These are phyloP conservation scores for Lasiodiplodia sp. DNA, from an alignment of 2,329 filamentous ascomycete species.

Conservation along the genomic window DNA sequence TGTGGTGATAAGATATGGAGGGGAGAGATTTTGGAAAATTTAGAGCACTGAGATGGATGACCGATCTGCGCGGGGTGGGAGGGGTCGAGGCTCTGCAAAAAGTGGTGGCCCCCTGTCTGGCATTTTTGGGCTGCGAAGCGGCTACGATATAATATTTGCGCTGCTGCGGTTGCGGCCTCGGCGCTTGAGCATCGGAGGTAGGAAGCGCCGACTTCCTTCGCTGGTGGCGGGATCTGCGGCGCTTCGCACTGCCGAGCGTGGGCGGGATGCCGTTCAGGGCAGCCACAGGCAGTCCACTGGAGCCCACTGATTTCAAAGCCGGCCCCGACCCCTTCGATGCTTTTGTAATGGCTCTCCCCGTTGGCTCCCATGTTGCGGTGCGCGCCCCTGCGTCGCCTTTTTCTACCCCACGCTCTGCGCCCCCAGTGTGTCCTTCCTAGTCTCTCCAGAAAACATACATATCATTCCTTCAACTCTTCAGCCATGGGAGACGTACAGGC, in stretches of 20 bases:
- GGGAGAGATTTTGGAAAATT: constrained; percentile 28
- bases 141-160: neutral
- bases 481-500: constrained; percentile 3
- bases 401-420: constrained; percentile 2
- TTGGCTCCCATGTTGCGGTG: constrained; percentile 5
- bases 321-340: neutral
- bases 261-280: constrained; percentile 3
- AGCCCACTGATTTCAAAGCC: constrained; percentile 20
- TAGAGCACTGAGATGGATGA: constrained; percentile 26
- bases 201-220: neutral
- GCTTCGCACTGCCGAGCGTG: constrained; percentile 12
- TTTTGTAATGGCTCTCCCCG: neutral
- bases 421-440: neutral
- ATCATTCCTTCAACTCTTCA: neutral
- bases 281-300: constrained; percentile 18
- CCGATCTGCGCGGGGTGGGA: constrained; percentile 28
- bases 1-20: constrained; percentile 23
- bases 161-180: constrained; percentile 13
- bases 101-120: neutral
- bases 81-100: neutral
- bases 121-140: accelerated
- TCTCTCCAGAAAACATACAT: neutral
- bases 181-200: constrained; percentile 8
- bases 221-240: constrained; percentile 11
- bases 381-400: constrained; percentile 14